phyloP scores from a whole-genome alignment of 495 filamentous ascomycete genomes.

The Filosporella fistucella region DNA sequence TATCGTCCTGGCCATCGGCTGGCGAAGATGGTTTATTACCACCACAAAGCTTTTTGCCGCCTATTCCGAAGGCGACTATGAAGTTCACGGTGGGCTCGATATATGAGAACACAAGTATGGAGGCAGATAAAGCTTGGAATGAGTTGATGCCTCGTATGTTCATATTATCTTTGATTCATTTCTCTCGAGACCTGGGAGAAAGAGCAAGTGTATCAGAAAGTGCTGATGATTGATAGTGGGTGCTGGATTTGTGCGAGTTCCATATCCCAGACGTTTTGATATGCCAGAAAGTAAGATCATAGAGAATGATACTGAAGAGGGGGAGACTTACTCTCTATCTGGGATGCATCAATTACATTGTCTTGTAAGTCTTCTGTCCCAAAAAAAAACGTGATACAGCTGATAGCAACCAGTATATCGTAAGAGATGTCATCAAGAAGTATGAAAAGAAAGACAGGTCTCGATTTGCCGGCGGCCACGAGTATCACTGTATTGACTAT shows the following conservation, averaged over 20 bases:
- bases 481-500: conserved; percentile 30
- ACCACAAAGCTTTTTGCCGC: conserved; percentile 17
- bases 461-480: conserved; percentile 27
- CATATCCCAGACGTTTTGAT: conserved; percentile 21
- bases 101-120: conserved; percentile 22
- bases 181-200: not conserved
- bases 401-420: not conserved
- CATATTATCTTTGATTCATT: not conserved
- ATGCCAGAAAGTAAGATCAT: conserved; percentile 25
- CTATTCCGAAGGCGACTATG: conserved; percentile 20
- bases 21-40: conserved; percentile 6
- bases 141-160: conserved; percentile 26
- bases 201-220: not conserved
- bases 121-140: conserved; percentile 25
- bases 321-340: conserved; percentile 26
- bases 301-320: conserved; percentile 12
- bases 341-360: conserved; percentile 29
- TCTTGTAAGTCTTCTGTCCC: conserved; percentile 13
- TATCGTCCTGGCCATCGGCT: not conserved
- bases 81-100: conserved; percentile 22
- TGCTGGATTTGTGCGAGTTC: conserved; percentile 26
- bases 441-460: conserved; percentile 26
- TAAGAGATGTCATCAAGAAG: conserved; percentile 27
- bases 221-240: conserved; percentile 19
- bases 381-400: not conserved